Base-by-base conservation (phyloP, 208 protist genomes). In the Leishmania mexicana region DNA sequence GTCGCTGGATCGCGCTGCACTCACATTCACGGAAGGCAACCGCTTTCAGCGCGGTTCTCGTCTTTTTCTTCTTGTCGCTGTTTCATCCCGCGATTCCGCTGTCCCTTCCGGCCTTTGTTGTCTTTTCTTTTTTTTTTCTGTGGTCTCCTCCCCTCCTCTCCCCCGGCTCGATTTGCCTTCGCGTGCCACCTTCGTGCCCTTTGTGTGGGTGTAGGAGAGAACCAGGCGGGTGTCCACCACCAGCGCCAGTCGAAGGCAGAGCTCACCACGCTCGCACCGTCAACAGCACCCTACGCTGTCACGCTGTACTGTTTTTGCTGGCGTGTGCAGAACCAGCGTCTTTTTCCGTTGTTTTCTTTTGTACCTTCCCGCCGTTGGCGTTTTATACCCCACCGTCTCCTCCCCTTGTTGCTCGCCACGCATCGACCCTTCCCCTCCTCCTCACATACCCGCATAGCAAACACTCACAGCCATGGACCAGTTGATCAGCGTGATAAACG, bases 401-500 rank as follows among this genome's bases (percentile, higher is more conserved):
- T 73, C 68, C 24, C 28, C 47, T 47, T 15, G 3, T 74, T 6
- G 11, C 31, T 74, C 21, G 8, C 4, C 45, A 31, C 68, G 21
- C 45, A 51, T 53, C 11, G 38, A 45, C 67, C 67, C 40, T 24
- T 38, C 4, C 24, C 24, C 47, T 8, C 11, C 71, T 4, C 47
- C 47, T 38, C 71, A 31, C 31, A 11, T 38, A 47, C 53, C 2
- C 6, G 35, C 24, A 19, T 3, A 60, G 58, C 47, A 42, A 21
- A 64, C 2, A 49, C 51, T 78, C 38, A 31, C 3, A 65, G 40
- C 47, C n/a, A 99, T 99, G 98, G 97, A 99, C 11, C 82, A 97
- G 80, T 90, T 99, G 24, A 99, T 99, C 67, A 90, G 97, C 13
- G 93, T 99, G 40, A 98, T 99, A 58, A 99, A 99, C 87, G 97